Conservation (phyloP, 2,329 filamentous ascomycete species). For the Trichoderma simmonsii region DNA sequence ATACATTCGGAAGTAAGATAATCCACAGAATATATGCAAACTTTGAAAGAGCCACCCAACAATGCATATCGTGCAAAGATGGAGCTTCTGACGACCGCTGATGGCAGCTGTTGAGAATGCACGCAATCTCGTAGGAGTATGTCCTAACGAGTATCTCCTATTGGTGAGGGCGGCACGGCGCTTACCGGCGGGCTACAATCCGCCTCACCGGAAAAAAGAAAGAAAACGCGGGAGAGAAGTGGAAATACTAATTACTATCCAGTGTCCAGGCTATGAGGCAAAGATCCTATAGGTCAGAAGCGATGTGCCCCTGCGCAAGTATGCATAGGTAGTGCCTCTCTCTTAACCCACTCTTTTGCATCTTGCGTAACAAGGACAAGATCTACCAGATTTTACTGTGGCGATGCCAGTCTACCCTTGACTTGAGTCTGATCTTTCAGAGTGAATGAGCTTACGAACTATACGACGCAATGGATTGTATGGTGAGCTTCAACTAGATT, state of each 20-base stretch:
- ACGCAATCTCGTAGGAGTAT: not conserved
- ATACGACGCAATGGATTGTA: not conserved
- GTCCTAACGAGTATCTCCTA: not conserved
- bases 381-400: not conserved
- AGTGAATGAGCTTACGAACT: not conserved
- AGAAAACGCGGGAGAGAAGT: not conserved
- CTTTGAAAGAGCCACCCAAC: not conserved
- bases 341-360: not conserved
- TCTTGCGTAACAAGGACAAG: not conserved
- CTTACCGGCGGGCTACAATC: not conserved
- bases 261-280: not conserved
- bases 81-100: no score
- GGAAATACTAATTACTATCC: not conserved
- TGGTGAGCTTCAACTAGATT: not conserved
- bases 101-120: not conserved
- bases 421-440: not conserved
- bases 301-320: not conserved
- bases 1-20: not conserved
- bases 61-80: no score
- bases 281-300: not conserved
- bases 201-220: not conserved
- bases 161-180: not conserved
- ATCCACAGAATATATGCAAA: not conserved
- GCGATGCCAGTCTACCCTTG: not conserved
- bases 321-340: not conserved